phyloP scores from a whole-genome alignment of 2,329 filamentous ascomycete genomes.

The Conoideocrella luteorostrata region DNA sequence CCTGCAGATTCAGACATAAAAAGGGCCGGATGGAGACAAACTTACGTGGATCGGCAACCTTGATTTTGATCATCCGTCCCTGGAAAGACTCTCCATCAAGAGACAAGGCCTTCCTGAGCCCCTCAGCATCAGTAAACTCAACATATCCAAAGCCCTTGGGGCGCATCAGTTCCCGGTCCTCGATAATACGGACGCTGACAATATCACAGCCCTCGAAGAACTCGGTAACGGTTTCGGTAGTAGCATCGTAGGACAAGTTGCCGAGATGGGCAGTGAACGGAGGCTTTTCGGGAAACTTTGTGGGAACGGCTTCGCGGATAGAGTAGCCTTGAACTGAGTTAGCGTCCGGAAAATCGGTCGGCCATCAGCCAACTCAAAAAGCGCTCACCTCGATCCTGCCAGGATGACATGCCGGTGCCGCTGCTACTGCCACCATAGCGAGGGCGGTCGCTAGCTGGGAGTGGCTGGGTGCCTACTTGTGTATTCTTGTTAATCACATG shows the following conservation, averaged over 20 bases:
- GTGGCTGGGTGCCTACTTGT: constrained; percentile 48
- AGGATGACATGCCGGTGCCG: constrained; percentile 26
- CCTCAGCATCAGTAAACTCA: constrained; percentile 82
- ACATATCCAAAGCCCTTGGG: constrained; percentile 98
- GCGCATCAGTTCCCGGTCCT: constrained; percentile 87
- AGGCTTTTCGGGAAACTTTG: constrained; percentile 73
- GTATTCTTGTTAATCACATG: no score
- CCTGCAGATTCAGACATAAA: neutral
- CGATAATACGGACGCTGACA: constrained; percentile 88
- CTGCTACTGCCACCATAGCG: constrained; percentile 23
- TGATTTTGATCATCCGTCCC: constrained; percentile 84
- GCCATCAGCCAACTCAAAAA: neutral
- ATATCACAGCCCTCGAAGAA: constrained; percentile 84
- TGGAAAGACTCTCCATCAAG: constrained; percentile 79
- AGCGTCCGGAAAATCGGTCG: no score
- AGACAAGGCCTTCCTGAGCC: constrained; percentile 82
- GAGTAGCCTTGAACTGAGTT: constrained; percentile 42
- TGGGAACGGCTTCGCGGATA: constrained; percentile 67
- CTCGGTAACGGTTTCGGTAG: constrained; percentile 71
- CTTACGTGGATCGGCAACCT: constrained; percentile 96
- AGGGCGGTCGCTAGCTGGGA: constrained; percentile 44
- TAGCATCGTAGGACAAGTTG: constrained; percentile 94
- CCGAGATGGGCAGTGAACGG: constrained; percentile 94
- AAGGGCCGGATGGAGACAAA: constrained; percentile 2
- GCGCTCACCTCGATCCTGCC: constrained; percentile 39